Evolutionary conservation across 164 flowering plant genomes (phyloP), one percentile per base, ranked within the genome.

Genomic region (Echeveria elegans): DNA sequence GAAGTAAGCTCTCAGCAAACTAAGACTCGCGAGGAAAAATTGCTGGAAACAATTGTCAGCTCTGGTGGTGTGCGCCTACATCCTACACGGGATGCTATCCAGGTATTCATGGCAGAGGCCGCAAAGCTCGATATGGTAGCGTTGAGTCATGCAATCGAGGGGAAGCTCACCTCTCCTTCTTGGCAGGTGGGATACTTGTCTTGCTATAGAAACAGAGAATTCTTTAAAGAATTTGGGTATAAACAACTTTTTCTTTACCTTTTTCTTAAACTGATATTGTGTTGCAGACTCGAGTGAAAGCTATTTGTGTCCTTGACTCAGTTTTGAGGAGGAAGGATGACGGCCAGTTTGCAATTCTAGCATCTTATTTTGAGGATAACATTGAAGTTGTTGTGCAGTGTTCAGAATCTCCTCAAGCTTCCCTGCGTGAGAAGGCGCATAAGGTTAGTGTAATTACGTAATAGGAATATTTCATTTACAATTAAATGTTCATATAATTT

Each of bases 51-150:
- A 28, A 83, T 95, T 75, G 97, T 87, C 40, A 85, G 92, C 41
- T 77, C 97, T 73, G 94, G 97, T 41, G 99, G 99, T 71, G 96
- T 95, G 16, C 92, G 97, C 58, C 73, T 95, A 56, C 97, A 92
- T 68, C 99, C 99, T 30, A 88, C 97, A 65, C 92, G 97, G 30
- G 99, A 95, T 83, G 89, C 92, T 62, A 74, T 95, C 70, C 96
- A 92, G 63, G 78, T 74, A 68, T 95, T 95, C 74, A 85, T 92
- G 59, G 75, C 64, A 38, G 97, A 92, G 79, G 97, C 97, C 60
- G 82, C 82, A 58, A 92, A 89, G 81, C 72, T 92, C 74, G 88
- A 95, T 82, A 83, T 92, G 29, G 47, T 88, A 76, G 82, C 90
- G 60, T 73, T 95, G 73, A 80, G 87, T 73, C 80, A 63, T 71